A percentile compares a stretch with the other conserved stretches of the same genome.
phyloP scores from a whole-genome alignment of 2,329 filamentous ascomycete species.

The Ophiostoma himal-ulmi region DNA sequence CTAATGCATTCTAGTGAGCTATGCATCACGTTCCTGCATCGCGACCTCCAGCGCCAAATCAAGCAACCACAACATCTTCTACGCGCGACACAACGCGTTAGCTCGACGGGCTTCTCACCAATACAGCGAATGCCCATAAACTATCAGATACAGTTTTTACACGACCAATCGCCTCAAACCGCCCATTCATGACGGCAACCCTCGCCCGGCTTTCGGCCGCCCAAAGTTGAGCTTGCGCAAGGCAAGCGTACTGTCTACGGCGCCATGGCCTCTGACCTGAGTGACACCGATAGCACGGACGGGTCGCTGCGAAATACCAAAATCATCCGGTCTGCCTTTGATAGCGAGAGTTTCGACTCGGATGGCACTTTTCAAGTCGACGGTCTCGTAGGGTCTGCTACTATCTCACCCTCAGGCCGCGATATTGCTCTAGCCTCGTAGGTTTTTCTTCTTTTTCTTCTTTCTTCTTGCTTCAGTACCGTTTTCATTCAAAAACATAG shows the following conservation, averaged over 20 bases:
- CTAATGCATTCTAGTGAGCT: not conserved
- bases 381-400: constrained; percentile 76
- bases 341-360: constrained; percentile 81
- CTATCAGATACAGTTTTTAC: not conserved
- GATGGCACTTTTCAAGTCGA: constrained; percentile 81
- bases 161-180: not conserved
- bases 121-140: not conserved
- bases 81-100: not conserved
- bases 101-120: not conserved
- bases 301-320: constrained; percentile 54
- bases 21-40: constrained; percentile 5
- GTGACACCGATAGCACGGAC: constrained; percentile 31
- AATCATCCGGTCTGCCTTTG: constrained; percentile 62
- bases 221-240: constrained; percentile 1
- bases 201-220: constrained; percentile 6
- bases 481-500: not conserved
- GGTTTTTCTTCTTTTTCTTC: not conserved
- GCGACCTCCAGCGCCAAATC: not conserved
- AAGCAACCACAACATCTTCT: not conserved
- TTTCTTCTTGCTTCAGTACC: not conserved
- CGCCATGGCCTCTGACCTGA: constrained; percentile 40
- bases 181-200: constrained; percentile 5
- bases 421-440: constrained; percentile 80
- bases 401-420: constrained; percentile 84
- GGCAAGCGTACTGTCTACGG: not conserved